These are phyloP conservation scores for Phytophthora vignae DNA, from an alignment of 352 stramenopile species.

Conservation along the genomic window DNA sequence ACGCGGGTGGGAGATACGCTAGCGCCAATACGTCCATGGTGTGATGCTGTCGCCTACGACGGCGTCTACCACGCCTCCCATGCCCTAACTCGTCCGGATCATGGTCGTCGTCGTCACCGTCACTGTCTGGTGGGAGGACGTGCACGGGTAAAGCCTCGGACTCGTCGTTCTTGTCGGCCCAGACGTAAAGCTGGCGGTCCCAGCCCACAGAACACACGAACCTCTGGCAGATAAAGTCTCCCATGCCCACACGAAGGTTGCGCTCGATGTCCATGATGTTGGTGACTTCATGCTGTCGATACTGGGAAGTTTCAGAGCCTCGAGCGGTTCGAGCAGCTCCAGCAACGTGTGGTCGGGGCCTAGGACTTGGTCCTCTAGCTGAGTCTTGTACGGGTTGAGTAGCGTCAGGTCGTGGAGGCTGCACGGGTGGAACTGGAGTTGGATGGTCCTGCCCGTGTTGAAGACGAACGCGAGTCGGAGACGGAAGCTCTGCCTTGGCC, in stretches of 20 bases:
- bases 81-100: conserved; percentile 24
- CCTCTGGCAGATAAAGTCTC: conserved; percentile 82
- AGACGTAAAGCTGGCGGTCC: conserved; percentile 86
- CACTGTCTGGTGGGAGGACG: conserved; percentile 50
- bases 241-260: conserved; percentile 82
- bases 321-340: conserved; percentile 9
- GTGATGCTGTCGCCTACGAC: conserved; percentile 45
- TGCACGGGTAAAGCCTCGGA: conserved; percentile 70
- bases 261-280: conserved; percentile 84
- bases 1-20: conserved; percentile 74
- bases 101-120: conserved; percentile 34
- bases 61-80: conserved; percentile 31
- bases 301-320: conserved; percentile 40
- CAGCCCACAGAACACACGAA: conserved; percentile 87
- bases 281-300: conserved; percentile 84
- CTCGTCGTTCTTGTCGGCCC: conserved; percentile 86
- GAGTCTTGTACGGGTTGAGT: conserved; percentile 10
- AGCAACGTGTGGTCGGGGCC: conserved; percentile 11
- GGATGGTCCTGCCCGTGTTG: conserved; percentile 35
- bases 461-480: conserved; percentile 51
- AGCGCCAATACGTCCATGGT: conserved; percentile 76
- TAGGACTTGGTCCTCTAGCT: conserved; percentile 11
- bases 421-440: conserved; percentile 15
- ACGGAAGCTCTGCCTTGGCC: conserved; percentile 55
- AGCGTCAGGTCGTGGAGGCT: background rate